These are phyloP conservation scores for Parietaria judaica DNA, from an alignment of 306 rosid genomes.

Conservation along the genomic window DNA sequence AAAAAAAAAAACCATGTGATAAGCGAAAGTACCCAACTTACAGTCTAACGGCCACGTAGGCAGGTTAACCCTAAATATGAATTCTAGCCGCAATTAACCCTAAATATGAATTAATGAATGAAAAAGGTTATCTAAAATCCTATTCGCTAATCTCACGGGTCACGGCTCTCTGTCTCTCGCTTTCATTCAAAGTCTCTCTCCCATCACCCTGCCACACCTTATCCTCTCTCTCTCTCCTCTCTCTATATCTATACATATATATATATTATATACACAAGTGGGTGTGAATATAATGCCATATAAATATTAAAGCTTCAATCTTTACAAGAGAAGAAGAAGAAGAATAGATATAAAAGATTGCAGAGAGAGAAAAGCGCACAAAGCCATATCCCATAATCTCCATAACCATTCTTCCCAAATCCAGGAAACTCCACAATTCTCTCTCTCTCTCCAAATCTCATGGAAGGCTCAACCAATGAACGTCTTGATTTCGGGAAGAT, in stretches of 20 bases:
- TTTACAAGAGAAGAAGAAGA: slow-evolving; percentile 6
- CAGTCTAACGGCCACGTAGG: too few species aligned
- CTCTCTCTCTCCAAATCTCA: slow-evolving; percentile 21
- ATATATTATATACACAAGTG: slow-evolving; percentile 25
- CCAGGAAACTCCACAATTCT: slow-evolving; percentile 28
- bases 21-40: too few species aligned
- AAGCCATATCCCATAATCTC: not conserved
- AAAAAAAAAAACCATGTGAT: too few species aligned
- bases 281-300: slow-evolving; percentile 6
- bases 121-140: slow-evolving; percentile 3
- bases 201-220: slow-evolving; percentile 18
- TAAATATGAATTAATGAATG: too few species aligned
- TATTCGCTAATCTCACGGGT: slow-evolving; percentile 32
- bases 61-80: too few species aligned
- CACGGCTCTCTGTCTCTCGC: slow-evolving; percentile 24
- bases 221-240: slow-evolving; percentile 28
- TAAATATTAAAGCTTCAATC: not conserved
- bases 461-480: slow-evolving; percentile 65
- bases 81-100: too few species aligned
- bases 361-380: slow-evolving; percentile 17
- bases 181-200: slow-evolving; percentile 15
- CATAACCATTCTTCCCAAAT: slow-evolving; percentile 38
- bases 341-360: slow-evolving; percentile 7
- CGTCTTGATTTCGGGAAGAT: slow-evolving; percentile 92
- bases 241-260: not conserved